Base-by-base conservation (phyloP, 306 rosid species). In the Lathyrus sativus region DNA sequence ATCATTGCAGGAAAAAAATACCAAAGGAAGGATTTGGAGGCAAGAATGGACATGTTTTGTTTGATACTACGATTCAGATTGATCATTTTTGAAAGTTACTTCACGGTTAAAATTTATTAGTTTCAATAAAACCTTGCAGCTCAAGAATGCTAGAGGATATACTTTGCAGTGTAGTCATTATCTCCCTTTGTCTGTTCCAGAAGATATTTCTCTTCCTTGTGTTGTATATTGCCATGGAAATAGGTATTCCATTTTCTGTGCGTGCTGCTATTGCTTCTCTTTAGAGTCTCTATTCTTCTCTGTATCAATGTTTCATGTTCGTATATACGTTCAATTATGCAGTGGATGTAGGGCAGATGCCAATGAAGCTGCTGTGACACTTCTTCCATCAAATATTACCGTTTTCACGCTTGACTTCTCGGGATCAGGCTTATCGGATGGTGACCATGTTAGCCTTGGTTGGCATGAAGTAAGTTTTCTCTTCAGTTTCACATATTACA, bases 281-380 rank as follows among this genome's bases (percentile, higher is more conserved):
- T 12, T 19, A 53, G 38, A 78, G 48, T 14, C 35, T 48, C 24
- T 42, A 57, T 55, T 68, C 42, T 67, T 61, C 53, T 66, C 48
- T 39, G 9, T 56, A 58, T 45, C 61, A 17, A 49, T 62, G 39
- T 35, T 35, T 35, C 38, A 19, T 62, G 55, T 74, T 53, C 73
- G 62, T 44, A 51, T 56, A 29, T 70, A 28, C 74, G 86, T 74
- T 39, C 61, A 60, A 78, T 67, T 70, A 68, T 90, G 83, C 93
- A 93, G 99, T 87, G 99, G 99, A 68, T 93, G 99, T 79, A 81
- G 99, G 74, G 97, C 88, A 26, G 99, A 93, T 78, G 99, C 97
- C 65, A 93, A 93, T 81, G 99, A 93, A 80, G 97, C 96, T 48
- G 96, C 96, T 33, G 88, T 84, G 22, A 78, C 85, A 78, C 96